Conservation (phyloP, 78 protist species). For the Planoprotostelium fungivorum region DNA sequence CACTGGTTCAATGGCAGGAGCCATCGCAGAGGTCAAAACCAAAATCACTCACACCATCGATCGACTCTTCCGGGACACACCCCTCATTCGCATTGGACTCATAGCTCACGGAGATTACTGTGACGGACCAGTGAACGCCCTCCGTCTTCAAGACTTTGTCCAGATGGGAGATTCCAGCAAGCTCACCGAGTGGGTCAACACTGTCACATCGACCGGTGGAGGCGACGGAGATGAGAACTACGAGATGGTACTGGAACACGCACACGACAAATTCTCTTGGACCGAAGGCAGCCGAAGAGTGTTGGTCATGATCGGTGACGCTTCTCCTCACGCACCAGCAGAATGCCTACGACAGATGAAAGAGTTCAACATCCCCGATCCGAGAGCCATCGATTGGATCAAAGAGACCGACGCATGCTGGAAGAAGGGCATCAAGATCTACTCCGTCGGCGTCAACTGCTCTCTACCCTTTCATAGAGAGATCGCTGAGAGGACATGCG, state of each 20-base stretch:
- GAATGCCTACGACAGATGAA: too few species aligned
- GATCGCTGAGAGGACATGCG: conserved; percentile 50
- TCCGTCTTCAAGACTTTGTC: conserved; percentile 19
- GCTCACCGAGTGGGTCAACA: conserved; percentile 24
- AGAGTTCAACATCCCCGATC: too few species aligned
- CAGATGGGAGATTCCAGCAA: conserved; percentile 2
- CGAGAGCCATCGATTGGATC: conserved; percentile 43
- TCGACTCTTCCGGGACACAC: conserved; percentile 55
- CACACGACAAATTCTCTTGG: conserved; percentile 50
- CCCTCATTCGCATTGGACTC: conserved; percentile 48
- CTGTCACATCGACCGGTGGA: conserved; percentile 43
- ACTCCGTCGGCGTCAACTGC: conserved; percentile 52
- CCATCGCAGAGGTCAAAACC: conserved; percentile 20
- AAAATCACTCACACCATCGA: conserved; percentile 34
- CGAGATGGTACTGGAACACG: conserved; percentile 34
- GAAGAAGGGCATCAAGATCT: conserved; percentile 49
- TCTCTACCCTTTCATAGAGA: conserved; percentile 39
- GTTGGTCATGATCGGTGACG: conserved; percentile 66
- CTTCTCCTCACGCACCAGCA: conserved; percentile 57
- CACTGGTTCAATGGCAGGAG: conserved; percentile 31
- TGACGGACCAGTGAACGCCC: conserved; percentile 30
- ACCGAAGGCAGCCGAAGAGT: conserved; percentile 36
- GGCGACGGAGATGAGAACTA: conserved; percentile 66
- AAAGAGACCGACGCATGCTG: conserved; percentile 49
- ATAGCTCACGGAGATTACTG: conserved; percentile 70